Evolutionary conservation across 768 basidiomycete species (phyloP), one percentile per base, ranked within the genome.

Genomic region (Trametes villosa): DNA sequence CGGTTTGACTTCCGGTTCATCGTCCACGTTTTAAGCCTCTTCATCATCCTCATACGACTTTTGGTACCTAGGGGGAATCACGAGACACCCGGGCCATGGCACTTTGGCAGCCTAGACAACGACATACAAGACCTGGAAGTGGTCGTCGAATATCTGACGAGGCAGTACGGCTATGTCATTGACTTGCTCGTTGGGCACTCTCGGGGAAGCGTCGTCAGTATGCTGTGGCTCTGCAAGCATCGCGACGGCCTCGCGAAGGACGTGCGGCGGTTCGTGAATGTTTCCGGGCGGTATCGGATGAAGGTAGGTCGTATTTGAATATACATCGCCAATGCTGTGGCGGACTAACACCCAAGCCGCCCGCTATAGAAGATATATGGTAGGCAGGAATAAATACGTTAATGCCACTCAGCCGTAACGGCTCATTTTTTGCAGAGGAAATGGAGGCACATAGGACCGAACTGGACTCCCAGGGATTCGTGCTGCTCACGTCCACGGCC

Each of bases 1-100:
- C 83, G 91, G 31, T 92, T 94, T 68, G 92, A 94, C 72, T 94
- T 94, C 75, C 84, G 91, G 90, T 92, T 68, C 57, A 83, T 69
- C 26, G 34, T 36, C 27, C 15, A 1, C 22, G 12, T 13, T 22
- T 45, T 45, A 26, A 3, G 12, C 41, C 38, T 27, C 46, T 34
- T 30, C 34, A 17, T 36, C 30, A 42, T 41, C 31, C 18, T 26
- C 41, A 53, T 13, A 17, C 11, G 22, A 27, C 40, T n/a, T 27
- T 5, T 47, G 12, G n/a, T 3, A 4, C 41, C 7, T 60, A 92
- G 91, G 50, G 91, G 91, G 20, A 88, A 86, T 73, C 86, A 91
- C 70, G 92, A 94, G 75, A 87, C 87, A 5, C 79, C 82, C 15
- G 91, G 92, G 22, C 72, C 73, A 17, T 89, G 86, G 86, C 79